Conservation (phyloP, 768 basidiomycete species). For the Galerina marginata region DNA sequence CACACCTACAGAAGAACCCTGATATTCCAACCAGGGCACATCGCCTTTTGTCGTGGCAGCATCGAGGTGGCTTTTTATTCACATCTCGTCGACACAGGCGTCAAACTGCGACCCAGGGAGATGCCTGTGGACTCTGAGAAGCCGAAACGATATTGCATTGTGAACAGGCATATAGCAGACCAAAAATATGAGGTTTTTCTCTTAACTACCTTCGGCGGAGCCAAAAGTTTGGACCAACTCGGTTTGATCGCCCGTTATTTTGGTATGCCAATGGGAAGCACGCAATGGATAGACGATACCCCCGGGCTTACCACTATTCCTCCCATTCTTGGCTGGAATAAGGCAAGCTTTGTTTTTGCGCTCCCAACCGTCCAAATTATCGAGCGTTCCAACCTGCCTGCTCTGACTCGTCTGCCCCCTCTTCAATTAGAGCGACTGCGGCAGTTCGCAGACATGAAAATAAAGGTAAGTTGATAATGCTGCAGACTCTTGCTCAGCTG, state of each 20-base stretch:
- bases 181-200: slow-evolving; percentile 41
- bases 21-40: slow-evolving; percentile 33
- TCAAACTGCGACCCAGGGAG: slow-evolving; percentile 28
- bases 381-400: slow-evolving; percentile 12
- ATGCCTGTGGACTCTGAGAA: not conserved
- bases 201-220: slow-evolving; percentile 39
- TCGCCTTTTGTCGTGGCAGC: slow-evolving; percentile 29
- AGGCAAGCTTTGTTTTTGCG: slow-evolving; percentile 36
- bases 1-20: slow-evolving; percentile 4
- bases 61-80: slow-evolving; percentile 26
- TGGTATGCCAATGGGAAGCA: slow-evolving; percentile 39
- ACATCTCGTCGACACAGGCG: slow-evolving; percentile 24
- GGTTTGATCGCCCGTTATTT: slow-evolving; percentile 35
- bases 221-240: slow-evolving; percentile 27
- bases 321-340: slow-evolving; percentile 25
- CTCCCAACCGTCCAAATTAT: slow-evolving; percentile 34
- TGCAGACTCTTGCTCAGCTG: not conserved
- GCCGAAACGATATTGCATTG: slow-evolving; percentile 39
- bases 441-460: slow-evolving; percentile 10
- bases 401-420: slow-evolving; percentile 24
- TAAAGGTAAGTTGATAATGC: slow-evolving; percentile 9
- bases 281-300: slow-evolving; percentile 31
- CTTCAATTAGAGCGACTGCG: slow-evolving; percentile 32
- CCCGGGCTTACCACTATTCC: slow-evolving; percentile 35
- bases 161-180: slow-evolving; percentile 34